Percentiles rank a stretch among this genome's conserved stretches.
Conservation (phyloP, 768 basidiomycete species). For the Chiua virens region DNA sequence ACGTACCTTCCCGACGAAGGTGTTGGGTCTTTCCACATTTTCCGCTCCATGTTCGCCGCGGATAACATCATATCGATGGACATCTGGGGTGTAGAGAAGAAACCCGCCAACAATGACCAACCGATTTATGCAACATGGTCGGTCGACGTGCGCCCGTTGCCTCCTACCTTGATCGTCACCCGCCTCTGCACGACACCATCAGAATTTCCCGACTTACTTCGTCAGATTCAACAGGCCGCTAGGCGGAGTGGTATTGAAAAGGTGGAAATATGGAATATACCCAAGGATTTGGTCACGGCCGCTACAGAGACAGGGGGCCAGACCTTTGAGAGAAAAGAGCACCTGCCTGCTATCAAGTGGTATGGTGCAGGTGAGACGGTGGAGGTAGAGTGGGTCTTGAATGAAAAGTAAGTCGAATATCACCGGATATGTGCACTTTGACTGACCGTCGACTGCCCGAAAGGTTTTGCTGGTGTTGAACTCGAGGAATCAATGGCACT, state of each 20-base stretch:
- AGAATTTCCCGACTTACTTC: conserved; percentile 37
- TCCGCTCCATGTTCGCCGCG: conserved; percentile 28
- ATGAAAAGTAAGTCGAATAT: conserved; percentile 42
- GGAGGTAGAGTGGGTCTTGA: conserved; percentile 45
- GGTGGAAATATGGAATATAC: conserved; percentile 51
- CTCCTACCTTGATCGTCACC: conserved; percentile 43
- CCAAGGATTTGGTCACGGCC: conserved; percentile 29
- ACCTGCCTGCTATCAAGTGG: conserved; percentile 49
- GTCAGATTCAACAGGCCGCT: conserved; percentile 36
- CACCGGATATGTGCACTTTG: neutral
- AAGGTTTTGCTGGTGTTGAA: conserved; percentile 46
- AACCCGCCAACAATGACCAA: neutral
- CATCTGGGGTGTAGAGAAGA: conserved; percentile 21
- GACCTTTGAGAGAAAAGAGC: conserved; percentile 35
- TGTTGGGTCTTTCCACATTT: conserved; percentile 47
- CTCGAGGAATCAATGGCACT: neutral
- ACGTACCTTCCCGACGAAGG: conserved; percentile 46
- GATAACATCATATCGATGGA: conserved; percentile 12
- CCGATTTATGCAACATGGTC: conserved; percentile 45
- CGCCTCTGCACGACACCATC: conserved; percentile 35
- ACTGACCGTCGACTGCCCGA: neutral
- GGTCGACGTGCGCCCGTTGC: conserved; percentile 34
- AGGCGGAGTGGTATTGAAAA: conserved; percentile 31
- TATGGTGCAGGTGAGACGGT: conserved; percentile 40
- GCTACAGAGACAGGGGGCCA: conserved; percentile 33